Evolutionary conservation across 2,329 filamentous ascomycete species (phyloP), one percentile per base, ranked within the genome.

Genomic region (Ophiostoma sp.): DNA sequence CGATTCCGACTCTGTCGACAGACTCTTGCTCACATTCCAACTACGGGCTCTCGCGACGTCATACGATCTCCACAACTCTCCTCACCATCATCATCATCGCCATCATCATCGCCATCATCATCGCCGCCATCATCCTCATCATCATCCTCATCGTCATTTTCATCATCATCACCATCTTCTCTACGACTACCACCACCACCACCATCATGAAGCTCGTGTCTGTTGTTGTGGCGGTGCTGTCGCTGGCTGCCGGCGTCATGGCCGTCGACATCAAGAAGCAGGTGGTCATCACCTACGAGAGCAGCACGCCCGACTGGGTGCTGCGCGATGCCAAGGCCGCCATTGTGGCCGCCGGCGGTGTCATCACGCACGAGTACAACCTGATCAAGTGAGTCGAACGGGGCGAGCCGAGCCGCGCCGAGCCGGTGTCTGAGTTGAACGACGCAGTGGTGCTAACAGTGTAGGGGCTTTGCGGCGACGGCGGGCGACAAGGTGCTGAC

Each of bases 281-380:
- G 47, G 87, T 96, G 72, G 88, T 97, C 73, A 83, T 97, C 74
- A 91, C 85, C 75, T 97, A 92, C 76, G 87, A 89, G 38, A 81
- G 87, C 66, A 83, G 86, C 64, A 89, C 87, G 14, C 89, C 92
- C 27, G 81, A 89, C 71, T 83, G 81, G 47, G 80, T 96, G 47
- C 77, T 97, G 44, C 80, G 87, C 36, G 78, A 90, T 68, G 92
- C 91, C 62, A 95, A 89, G 81, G 79, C 89, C 58, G 85, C 86
- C 2, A 88, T 97, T 74, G 78, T 82, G 66, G 81, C 87, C 63
- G 88, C 87, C 52, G 91, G 91, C 65, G 92, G 91, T 52, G 79
- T 85, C 65, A 92, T 97, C 73, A 95, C 90, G 36, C 92, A 96
- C 79, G 85, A 89, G 75, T 95, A 92, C 78, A 79, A 80, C 64